Base-by-base conservation (phyloP, 495 filamentous ascomycete species). In the Neurospora terricola region DNA sequence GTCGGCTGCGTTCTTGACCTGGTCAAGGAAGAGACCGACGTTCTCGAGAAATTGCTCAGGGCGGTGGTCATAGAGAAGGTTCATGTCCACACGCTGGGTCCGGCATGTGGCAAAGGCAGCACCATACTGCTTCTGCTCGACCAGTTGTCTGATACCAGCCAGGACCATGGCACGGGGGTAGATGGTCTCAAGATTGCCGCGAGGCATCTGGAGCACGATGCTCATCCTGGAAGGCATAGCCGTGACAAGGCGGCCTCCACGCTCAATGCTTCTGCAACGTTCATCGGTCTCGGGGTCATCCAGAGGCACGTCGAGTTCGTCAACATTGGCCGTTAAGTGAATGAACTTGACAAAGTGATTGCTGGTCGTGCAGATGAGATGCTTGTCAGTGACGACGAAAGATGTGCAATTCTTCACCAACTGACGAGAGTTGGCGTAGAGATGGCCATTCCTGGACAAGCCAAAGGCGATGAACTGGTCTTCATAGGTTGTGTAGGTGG, bases 181-280 rank as follows among this genome's bases (percentile, higher is more conserved):
- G 71, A 97, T 96, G 0, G 95, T 98, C 80, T 99, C 96, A 14
- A 98, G 85, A 75, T 99, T 99, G 37, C 96, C 96, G 77, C 96
- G 87, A 5, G 96, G 96, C 90, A 97, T 96, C 78, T 98, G 96
- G 7, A 98, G 84, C 6, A 94, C 88, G 36, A 98, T 82, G 43
- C 88, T 89, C 81, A 94, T 95, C 38, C 88, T 90, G 18, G 92
- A 92, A 5, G 96, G 96, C 83, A 97, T 97, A 62, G 92, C 94
- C 5, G 93, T 93, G 69, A 99, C 91, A 36, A 99, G 84, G 34
- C 89, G 88, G 8, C 91, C 93, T 48, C 96, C 96, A 76, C 96
- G 89, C 78, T 99, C 96, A 62, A 99, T 91, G 76, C 88, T 97
- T 72, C 96, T 87, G 81, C 96, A 98, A 77, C 96, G 86, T 79